These are phyloP conservation scores for Ophiostoma novo-ulmi DNA, from an alignment of 2,329 filamentous ascomycete species.

Conservation along the genomic window DNA sequence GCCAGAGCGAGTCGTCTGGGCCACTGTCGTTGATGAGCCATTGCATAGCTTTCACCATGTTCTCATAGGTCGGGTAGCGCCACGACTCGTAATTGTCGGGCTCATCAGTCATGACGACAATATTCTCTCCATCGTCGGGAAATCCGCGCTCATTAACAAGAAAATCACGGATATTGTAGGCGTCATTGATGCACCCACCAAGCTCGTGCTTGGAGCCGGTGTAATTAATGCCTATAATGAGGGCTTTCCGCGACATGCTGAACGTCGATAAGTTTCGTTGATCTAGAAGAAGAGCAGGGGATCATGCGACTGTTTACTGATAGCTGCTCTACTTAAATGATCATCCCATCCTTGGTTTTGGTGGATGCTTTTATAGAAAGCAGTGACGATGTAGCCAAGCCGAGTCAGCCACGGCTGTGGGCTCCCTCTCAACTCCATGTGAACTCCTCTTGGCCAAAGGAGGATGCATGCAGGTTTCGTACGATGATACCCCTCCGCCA, in stretches of 20 bases:
- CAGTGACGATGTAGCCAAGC: background rate
- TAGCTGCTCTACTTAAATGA: background rate
- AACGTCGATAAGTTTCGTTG: background rate
- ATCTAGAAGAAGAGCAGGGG: background rate
- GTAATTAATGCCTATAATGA: constrained; percentile 54
- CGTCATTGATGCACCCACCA: constrained; percentile 48
- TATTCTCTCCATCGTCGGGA: constrained; percentile 33
- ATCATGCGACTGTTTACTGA: background rate
- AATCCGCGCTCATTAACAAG: constrained; percentile 37
- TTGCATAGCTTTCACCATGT: constrained; percentile 47
- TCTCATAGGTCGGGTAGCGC: constrained; percentile 34
- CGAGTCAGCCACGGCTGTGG: background rate
- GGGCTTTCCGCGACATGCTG: constrained; percentile 29
- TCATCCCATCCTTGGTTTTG: background rate
- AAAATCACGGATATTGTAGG: constrained; percentile 36
- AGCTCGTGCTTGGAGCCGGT: constrained; percentile 53
- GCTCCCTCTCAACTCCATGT: background rate
- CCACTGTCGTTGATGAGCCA: constrained; percentile 50
- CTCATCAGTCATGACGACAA: constrained; percentile 37
- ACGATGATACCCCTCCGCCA: constrained; percentile 10
- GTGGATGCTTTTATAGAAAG: background rate
- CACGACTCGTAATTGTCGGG: constrained; percentile 34
- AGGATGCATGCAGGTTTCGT: constrained; percentile 1
- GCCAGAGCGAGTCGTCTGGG: constrained; percentile 48
- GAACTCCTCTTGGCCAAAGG: background rate